These are phyloP conservation scores for Calonectria pseudoreteaudii DNA, from an alignment of 2,329 filamentous ascomycete species.

Conservation along the genomic window DNA sequence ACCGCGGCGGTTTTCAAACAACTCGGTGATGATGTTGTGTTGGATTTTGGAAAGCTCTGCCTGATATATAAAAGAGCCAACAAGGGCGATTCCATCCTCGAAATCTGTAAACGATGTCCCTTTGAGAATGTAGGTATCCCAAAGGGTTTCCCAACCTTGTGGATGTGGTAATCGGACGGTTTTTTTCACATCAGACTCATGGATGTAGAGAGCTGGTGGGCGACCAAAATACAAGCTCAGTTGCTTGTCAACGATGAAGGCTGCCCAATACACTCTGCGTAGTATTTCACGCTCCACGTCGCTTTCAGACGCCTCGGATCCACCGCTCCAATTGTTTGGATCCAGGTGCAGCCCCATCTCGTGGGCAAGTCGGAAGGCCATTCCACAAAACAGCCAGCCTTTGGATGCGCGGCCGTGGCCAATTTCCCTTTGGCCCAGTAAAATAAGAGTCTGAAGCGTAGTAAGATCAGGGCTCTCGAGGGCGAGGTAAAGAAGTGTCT, in stretches of 20 bases:
- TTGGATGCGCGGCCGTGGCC: slow-evolving; percentile 60
- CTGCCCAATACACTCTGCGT: slow-evolving; percentile 62
- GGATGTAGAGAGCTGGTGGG: slow-evolving; percentile 60
- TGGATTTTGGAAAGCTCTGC: slow-evolving; percentile 61
- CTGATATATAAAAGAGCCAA: slow-evolving; percentile 59
- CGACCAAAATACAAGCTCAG: slow-evolving; percentile 63
- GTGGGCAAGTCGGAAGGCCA: slow-evolving; percentile 63
- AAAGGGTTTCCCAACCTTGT: slow-evolving; percentile 57
- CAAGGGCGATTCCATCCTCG: slow-evolving; percentile 58
- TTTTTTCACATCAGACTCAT: slow-evolving; percentile 61
- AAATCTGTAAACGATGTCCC: slow-evolving; percentile 56
- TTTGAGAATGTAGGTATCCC: slow-evolving; percentile 60
- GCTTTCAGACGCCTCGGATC: slow-evolving; percentile 52
- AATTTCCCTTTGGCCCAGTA: slow-evolving; percentile 60
- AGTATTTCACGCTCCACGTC: slow-evolving; percentile 51
- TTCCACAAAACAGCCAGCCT: slow-evolving; percentile 63
- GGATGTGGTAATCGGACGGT: slow-evolving; percentile 62
- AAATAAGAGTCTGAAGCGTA: slow-evolving; percentile 56
- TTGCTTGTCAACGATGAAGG: slow-evolving; percentile 63
- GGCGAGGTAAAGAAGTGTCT: slow-evolving; percentile 55
- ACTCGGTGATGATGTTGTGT: slow-evolving; percentile 61
- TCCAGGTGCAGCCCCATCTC: slow-evolving; percentile 66
- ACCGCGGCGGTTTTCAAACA: slow-evolving; percentile 60
- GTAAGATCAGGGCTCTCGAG: slow-evolving; percentile 61
- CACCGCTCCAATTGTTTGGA: slow-evolving; percentile 60